Evolutionary conservation across 169 alveolate species (phyloP).

Genomic region (Cryptosporidium ryanae): DNA sequence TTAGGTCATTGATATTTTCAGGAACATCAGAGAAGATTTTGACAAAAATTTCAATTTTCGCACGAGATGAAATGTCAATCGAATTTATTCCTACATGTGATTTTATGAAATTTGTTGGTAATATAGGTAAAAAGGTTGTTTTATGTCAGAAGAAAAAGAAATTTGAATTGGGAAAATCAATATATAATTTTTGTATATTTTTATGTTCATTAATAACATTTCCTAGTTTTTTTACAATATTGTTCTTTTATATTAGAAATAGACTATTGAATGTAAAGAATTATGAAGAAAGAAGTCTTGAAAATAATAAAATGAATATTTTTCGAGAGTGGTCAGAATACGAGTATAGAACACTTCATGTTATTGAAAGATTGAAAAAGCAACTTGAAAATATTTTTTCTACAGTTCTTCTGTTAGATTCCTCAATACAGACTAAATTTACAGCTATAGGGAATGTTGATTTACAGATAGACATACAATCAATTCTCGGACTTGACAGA

Average conservation of each 20-base stretch:
- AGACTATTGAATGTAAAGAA: not conserved
- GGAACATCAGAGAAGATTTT: not conserved
- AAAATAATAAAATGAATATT: not conserved
- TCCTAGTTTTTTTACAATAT: constrained; percentile 16
- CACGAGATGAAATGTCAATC: not conserved
- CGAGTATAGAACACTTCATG: constrained; percentile 21
- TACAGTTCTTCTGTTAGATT: constrained; percentile 29
- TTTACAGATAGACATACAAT: constrained; percentile 10
- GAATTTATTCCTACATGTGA: constrained; percentile 1
- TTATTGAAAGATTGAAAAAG: constrained; percentile 18
- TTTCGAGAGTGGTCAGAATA: constrained; percentile 44
- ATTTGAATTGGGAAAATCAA: not conserved
- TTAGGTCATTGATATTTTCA: constrained; percentile 11
- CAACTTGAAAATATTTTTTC: constrained; percentile 61
- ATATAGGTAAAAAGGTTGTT: constrained; percentile 11
- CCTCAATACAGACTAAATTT: constrained; percentile 45
- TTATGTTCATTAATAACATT: constrained; percentile 5
- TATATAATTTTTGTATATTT: not conserved
- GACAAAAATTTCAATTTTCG: not conserved
- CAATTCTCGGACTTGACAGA: constrained; percentile 36
- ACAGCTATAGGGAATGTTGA: constrained; percentile 22
- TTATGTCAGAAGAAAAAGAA: not conserved
- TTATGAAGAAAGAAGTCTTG: not conserved
- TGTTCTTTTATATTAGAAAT: constrained; percentile 2
- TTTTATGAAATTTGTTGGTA: constrained; percentile 18